Evolutionary conservation across 495 filamentous ascomycete species (phyloP), one percentile per base, ranked within the genome.

Genomic region (Parathielavia hyrcaniae): DNA sequence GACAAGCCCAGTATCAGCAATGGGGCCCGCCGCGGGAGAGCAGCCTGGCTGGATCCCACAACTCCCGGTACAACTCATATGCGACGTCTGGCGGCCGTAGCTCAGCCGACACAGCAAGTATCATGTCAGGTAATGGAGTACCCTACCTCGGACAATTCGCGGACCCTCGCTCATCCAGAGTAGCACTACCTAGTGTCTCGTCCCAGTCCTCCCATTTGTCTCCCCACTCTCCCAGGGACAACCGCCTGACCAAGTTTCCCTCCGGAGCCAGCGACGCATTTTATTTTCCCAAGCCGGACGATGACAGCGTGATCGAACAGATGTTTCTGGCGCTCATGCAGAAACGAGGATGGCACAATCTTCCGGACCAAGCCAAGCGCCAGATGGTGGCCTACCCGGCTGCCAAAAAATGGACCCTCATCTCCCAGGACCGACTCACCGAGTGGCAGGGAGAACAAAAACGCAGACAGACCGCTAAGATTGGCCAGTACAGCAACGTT

Each of bases 381-480:
- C 93, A 97, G 72, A 97, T 98, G 90, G 78, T 91, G 71, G 88
- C 90, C 16, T 97, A 98, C 66, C 89, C 90, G 13, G 79, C 92
- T 26, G 81, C 82, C 45, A 97, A 97, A 76, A 98, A 98, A 76
- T 98, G 93, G 93, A 95, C 90, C 2, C 77, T 98, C 58, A 90
- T 98, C 50, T 86, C 97, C 69, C 92, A 98, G 69, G 93, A 98
- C 74, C 86, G 90, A 38, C 76, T 97, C 66, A 87, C 90, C 2
- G 95, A 97, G 74, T 85, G 85, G 76, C 91, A 98, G 77, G 88
- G 89, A 20, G 92, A 97, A 64, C 89, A 96, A 75, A 97, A 92
- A 73, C 85, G 91, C 62, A 73, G 85, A 57, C 81, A 83, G 58
- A 86, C 85, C 58, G 83, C 87, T 22, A 82, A 84, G 55, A 81